Percentiles rank a stretch among this genome's conserved stretches.
These are phyloP conservation scores for Cladobotryum mycophilum DNA, from an alignment of 2,329 filamentous ascomycete species.

Conservation along the genomic window DNA sequence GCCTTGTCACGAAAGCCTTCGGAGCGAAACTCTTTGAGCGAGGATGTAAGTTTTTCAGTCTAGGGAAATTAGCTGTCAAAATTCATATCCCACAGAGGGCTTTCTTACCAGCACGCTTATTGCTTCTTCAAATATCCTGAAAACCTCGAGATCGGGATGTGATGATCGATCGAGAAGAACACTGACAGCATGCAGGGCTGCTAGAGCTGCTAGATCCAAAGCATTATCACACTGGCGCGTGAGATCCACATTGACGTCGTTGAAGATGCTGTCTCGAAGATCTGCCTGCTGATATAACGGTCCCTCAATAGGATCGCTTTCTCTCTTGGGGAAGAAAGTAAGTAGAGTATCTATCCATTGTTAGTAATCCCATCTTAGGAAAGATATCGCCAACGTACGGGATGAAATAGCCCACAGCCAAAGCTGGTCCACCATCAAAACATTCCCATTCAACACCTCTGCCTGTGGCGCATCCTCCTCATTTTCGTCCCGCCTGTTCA, in stretches of 20 bases:
- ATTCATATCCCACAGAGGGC: background rate
- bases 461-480: slow-evolving; percentile 23
- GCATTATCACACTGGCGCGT: slow-evolving; percentile 57
- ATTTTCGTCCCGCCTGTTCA: slow-evolving; percentile 15
- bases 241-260: slow-evolving; percentile 59
- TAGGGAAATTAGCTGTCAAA: slow-evolving; percentile 19
- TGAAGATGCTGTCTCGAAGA: slow-evolving; percentile 57
- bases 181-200: slow-evolving; percentile 55
- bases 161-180: slow-evolving; percentile 54
- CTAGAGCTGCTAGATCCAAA: slow-evolving; percentile 55
- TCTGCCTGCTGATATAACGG: slow-evolving; percentile 55
- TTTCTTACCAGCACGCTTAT: slow-evolving; percentile 52
- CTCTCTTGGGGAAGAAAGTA: slow-evolving; percentile 50
- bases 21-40: slow-evolving; percentile 55
- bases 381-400: slow-evolving; percentile 30
- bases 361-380: slow-evolving; percentile 7
- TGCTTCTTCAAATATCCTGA: slow-evolving; percentile 60
- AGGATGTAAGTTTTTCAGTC: slow-evolving; percentile 57
- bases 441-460: slow-evolving; percentile 46
- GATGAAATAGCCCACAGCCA: slow-evolving; percentile 56
- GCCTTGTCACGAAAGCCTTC: slow-evolving; percentile 47
- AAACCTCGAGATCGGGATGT: slow-evolving; percentile 56
- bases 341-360: slow-evolving; percentile 38
- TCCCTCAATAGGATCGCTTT: slow-evolving; percentile 48
- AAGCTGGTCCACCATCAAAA: slow-evolving; percentile 61